Conservation (phyloP, 2,329 filamentous ascomycete species). For the Arthrobotrys conoides region DNA sequence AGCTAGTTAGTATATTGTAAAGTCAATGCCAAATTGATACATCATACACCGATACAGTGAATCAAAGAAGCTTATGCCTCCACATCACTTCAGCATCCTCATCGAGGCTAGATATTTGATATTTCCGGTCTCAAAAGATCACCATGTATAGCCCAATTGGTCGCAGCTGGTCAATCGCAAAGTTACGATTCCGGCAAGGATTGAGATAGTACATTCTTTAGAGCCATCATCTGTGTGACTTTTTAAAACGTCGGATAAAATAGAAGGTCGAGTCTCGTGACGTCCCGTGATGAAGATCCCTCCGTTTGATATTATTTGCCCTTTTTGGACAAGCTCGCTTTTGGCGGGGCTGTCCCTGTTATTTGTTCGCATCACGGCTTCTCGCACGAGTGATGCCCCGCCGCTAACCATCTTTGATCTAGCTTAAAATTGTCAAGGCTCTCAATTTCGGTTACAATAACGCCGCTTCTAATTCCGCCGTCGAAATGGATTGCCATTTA, state of each 20-base stretch:
- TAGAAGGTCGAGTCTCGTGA: neutral
- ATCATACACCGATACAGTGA: too few species aligned
- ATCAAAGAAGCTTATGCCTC: too few species aligned
- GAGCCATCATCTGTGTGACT: neutral
- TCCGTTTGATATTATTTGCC: conserved; percentile 3
- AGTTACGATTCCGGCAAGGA: too few species aligned
- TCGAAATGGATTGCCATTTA: neutral
- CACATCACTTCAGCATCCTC: too few species aligned
- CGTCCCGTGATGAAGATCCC: too few species aligned
- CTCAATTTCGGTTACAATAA: neutral
- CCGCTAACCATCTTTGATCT: conserved; percentile 15
- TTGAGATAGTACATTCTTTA: too few species aligned
- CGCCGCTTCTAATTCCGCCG: conserved; percentile 12
- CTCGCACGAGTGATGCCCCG: conserved; percentile 4
- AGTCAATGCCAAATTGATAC: too few species aligned
- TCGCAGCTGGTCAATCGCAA: too few species aligned
- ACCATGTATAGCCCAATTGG: too few species aligned
- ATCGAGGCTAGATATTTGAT: too few species aligned
- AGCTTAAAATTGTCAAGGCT: neutral
- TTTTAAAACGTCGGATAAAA: neutral
- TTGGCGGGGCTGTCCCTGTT: neutral
- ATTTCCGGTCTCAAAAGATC: too few species aligned
- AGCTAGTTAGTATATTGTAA: too few species aligned
- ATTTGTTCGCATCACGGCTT: neutral
- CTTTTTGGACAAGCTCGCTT: neutral